Conservation (phyloP, 1,284 basidiomycete genomes). For the Apiotrichum domesticum region DNA sequence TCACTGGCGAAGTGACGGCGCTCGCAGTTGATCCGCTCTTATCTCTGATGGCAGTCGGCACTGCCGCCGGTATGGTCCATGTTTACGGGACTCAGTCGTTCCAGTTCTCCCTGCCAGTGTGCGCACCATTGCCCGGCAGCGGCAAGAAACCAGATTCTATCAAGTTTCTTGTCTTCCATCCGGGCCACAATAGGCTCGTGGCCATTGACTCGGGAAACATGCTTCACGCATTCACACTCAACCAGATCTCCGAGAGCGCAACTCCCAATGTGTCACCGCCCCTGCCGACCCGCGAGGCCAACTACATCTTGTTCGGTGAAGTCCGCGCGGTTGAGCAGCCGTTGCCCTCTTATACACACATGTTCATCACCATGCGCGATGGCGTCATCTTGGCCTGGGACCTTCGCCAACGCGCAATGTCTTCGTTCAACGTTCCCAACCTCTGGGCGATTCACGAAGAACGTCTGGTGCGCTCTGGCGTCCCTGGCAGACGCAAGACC, state of each 20-base stretch:
- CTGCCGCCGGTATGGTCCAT: constrained; percentile 39
- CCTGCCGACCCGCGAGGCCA: constrained; percentile 29
- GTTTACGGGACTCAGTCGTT: constrained; percentile 39
- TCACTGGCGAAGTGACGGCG: constrained; percentile 54
- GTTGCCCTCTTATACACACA: constrained; percentile 35
- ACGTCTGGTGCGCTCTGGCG: constrained; percentile 56
- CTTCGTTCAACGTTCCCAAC: constrained; percentile 61
- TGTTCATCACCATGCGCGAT: constrained; percentile 44
- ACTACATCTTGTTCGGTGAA: constrained; percentile 27
- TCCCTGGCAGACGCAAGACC: constrained; percentile 50
- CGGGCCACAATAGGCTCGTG: constrained; percentile 39
- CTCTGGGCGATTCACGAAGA: constrained; percentile 71
- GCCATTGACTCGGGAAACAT: constrained; percentile 39
- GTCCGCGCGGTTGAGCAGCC: constrained; percentile 39
- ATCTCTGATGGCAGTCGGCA: constrained; percentile 66
- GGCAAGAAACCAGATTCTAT: constrained; percentile 16
- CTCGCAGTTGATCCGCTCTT: constrained; percentile 66
- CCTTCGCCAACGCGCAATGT: constrained; percentile 58
- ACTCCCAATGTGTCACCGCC: constrained; percentile 32
- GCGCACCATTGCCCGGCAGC: neutral
- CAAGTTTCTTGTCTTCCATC: constrained; percentile 45
- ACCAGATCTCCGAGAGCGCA: constrained; percentile 29
- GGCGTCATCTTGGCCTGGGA: constrained; percentile 58
- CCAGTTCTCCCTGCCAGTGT: constrained; percentile 37
- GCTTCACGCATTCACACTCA: constrained; percentile 35